Evolutionary conservation across 306 rosid species (phyloP).

Genomic region (Rosa chinensis): DNA sequence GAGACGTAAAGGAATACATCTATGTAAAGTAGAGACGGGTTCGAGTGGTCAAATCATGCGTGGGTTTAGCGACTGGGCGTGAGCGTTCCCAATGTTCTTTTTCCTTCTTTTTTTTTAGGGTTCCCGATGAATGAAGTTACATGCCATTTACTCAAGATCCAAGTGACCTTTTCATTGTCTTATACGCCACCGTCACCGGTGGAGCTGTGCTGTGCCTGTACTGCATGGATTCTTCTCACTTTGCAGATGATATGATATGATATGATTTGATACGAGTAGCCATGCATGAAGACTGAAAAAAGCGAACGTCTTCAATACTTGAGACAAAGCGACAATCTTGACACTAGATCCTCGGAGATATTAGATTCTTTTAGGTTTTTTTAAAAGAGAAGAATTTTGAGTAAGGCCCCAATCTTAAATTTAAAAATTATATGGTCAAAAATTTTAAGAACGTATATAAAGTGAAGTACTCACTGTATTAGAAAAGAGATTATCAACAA

Average conservation of each 20-base stretch:
- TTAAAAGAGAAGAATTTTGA: too few species aligned
- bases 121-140: neutral
- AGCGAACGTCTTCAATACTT: conserved; percentile 3
- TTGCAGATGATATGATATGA: neutral
- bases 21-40: neutral
- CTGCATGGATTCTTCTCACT: neutral
- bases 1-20: neutral
- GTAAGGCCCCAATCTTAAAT: too few species aligned
- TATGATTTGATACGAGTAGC: neutral
- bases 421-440: too few species aligned
- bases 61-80: conserved; percentile 22
- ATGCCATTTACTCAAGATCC: neutral
- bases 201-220: neutral
- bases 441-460: too few species aligned
- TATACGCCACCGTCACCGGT: neutral
- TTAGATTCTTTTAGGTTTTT: too few species aligned
- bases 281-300: conserved; percentile 11
- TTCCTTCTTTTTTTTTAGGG: neutral
- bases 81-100: conserved; percentile 20
- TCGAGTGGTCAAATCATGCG: conserved; percentile 66
- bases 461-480: too few species aligned
- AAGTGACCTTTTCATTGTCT: neutral
- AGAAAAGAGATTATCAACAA: too few species aligned
- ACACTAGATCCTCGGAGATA: too few species aligned
- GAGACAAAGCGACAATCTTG: neutral